A percentile compares a stretch with the other conserved stretches of the same genome.
These are phyloP conservation scores for Epichloe sp. DNA, from an alignment of 2,329 filamentous ascomycete species.

Conservation along the genomic window DNA sequence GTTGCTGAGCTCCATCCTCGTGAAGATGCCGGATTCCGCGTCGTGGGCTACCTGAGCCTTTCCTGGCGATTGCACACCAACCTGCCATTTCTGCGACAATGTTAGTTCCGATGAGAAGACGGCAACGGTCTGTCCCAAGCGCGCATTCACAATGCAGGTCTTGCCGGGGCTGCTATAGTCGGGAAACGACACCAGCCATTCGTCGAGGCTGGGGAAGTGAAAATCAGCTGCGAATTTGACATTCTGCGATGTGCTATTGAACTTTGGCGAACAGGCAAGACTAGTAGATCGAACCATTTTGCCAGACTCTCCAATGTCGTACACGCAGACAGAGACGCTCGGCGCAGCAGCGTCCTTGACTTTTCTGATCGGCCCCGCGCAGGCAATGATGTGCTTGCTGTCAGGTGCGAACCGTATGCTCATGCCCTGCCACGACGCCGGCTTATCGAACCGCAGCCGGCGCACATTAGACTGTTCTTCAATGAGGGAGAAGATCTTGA, in stretches of 20 bases:
- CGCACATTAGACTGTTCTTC: background rate
- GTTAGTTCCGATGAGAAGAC: constrained; percentile 2
- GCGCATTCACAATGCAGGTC: constrained; percentile 6
- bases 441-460: background rate
- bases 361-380: constrained; percentile 1
- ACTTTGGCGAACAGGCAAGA: background rate
- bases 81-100: constrained; percentile 5
- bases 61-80: background rate
- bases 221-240: constrained; percentile 3
- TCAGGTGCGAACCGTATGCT: constrained; percentile 4
- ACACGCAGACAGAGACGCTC: constrained; percentile 3
- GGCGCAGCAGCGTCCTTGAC: background rate
- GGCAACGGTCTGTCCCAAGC: constrained; percentile 3
- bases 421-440: constrained; percentile 1
- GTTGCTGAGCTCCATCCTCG: constrained; percentile 1
- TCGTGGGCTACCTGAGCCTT: background rate
- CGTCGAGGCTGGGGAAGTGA: constrained; percentile 3
- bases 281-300: background rate
- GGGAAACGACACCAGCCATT: constrained; percentile 6
- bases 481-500: background rate
- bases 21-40: constrained; percentile 1
- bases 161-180: constrained; percentile 2
- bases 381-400: constrained; percentile 3
- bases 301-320: background rate
- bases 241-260: background rate